phyloP scores from a whole-genome alignment of 2,329 filamentous ascomycete genomes.

The Chaetoscypha palmicola region DNA sequence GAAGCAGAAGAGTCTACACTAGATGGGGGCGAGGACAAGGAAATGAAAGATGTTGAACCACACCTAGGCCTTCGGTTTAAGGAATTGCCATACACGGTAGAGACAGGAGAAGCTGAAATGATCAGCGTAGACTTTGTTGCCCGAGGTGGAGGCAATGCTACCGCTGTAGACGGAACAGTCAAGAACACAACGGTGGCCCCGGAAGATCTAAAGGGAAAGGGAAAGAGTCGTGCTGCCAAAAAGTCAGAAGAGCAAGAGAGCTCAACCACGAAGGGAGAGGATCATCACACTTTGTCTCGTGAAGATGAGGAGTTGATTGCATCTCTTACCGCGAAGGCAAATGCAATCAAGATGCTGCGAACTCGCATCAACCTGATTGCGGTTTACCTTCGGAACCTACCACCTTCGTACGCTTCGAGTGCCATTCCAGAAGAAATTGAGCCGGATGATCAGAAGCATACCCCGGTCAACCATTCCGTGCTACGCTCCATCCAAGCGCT shows the following conservation, averaged over 20 bases:
- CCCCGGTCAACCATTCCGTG: slow-evolving; percentile 53
- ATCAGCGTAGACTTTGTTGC: slow-evolving; percentile 94
- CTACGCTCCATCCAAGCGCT: slow-evolving; percentile 85
- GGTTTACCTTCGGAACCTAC: slow-evolving; percentile 69
- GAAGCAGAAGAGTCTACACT: slow-evolving; percentile 55
- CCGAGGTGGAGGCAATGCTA: slow-evolving; percentile 73
- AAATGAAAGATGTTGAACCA: slow-evolving; percentile 59
- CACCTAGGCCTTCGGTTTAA: slow-evolving; percentile 65
- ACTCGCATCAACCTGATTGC: slow-evolving; percentile 65
- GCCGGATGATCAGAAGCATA: slow-evolving; percentile 21
- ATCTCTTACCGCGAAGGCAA: slow-evolving; percentile 75
- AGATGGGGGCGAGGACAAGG: slow-evolving; percentile 56
- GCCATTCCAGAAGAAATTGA: slow-evolving; percentile 30
- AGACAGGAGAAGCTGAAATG: slow-evolving; percentile 96
- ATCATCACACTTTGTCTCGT: slow-evolving; percentile 47
- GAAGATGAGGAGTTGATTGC: slow-evolving; percentile 57
- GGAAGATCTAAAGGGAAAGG: slow-evolving; percentile 29
- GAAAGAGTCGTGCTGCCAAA: slow-evolving; percentile 29
- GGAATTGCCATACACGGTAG: slow-evolving; percentile 78
- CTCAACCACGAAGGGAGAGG: slow-evolving; percentile 34
- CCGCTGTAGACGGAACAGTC: slow-evolving; percentile 41
- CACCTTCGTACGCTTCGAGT: slow-evolving; percentile 54
- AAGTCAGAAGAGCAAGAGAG: slow-evolving; percentile 26
- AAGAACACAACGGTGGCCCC: slow-evolving; percentile 21
- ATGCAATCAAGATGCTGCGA: slow-evolving; percentile 90